Base-by-base conservation (phyloP, 2,329 filamentous ascomycete genomes). In the Magnaporthiopsis rhizophila region DNA sequence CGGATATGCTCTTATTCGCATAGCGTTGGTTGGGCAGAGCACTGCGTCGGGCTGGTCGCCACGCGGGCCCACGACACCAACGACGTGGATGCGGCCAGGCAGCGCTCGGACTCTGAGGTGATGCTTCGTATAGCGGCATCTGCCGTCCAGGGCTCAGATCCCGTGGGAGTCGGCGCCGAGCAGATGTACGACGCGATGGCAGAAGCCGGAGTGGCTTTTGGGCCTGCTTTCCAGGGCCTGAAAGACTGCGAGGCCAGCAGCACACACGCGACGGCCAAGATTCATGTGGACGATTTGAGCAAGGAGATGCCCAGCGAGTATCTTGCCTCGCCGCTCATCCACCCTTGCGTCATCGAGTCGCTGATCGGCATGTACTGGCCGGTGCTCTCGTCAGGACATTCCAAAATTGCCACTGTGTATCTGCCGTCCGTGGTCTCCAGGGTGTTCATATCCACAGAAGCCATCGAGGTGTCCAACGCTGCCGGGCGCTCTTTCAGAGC, bases 1-100 rank as follows among this genome's bases (percentile, higher is more conserved):
- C 73, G 77, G 1, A 81, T 87, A 32, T 82, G 78, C 59, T 85
- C 84, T 0, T 85, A 79, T 78, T 78, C 78, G 0, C 75, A 77
- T 18, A 76, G 72, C 15, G 76, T 81, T 57, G 80, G 81, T 13
- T 87, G 85, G 85, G 79, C 80, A 0, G 82, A 87, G 68, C 81
- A 88, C 69, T 86, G 84, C 70, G 76, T 79, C 62, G 83, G 83
- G n/a, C 73, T 83, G 3, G 75, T 86, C 12, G 72, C 76, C 7
- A 76, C 81, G 3, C 72, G 73, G 59, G 67, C 71, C 11, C 68
- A 68, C 9, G 74, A 78, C 15, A 66, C 70, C 1, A 79, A 81
- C 65, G 75, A 77, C 7, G 75, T 82, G 1, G 76, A 80, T 61
- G 73, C 75, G 36, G 68, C 68, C n/a, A 72, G 71, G 64, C 73